Evolutionary conservation across 2,329 filamentous ascomycete genomes (phyloP), one percentile per base, ranked within the genome.

Genomic region (Hypoxylon sp.): DNA sequence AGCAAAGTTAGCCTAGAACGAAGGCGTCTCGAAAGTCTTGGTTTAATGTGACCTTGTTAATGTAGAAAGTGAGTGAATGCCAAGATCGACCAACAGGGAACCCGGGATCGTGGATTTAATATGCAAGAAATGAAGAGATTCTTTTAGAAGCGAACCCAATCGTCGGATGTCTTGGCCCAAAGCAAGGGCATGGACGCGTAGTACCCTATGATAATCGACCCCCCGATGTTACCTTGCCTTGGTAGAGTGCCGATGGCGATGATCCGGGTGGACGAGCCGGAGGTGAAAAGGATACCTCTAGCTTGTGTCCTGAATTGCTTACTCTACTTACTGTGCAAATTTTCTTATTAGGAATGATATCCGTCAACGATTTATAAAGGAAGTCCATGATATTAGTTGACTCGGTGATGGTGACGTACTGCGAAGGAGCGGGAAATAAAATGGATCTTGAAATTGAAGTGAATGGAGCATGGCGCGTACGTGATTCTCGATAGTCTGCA

Each of bases 201-300:
- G 32, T 59, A 42, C 46, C 24, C 35, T 50, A 52, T 37, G 21
- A 52, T 50, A 64, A 50, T 53, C 50, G 24, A 35, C 51, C 46
- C 61, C 61, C 61, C 57, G 65, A 70, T 68, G 39, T 19, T 62
- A 70, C 65, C 32, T 62, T 56, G 29, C 6, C 54, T 62, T 32
- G 54, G 56, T 54, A 27, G 32, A 65, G 37, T 65, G 50, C 64
- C 65, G 67, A 53, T 35, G 57, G 39, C 32, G 65, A 32, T 70
- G 58, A 69, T 58, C 67, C 63, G 63, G 67, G 55, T 64, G 52
- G 52, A 53, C 56, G 58, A 57, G 35, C 59, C 67, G 63, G 59
- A 61, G 32, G 19, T 56, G 47, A 31, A 52, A 56, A 13, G 58
- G 35, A 35, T 63, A n/a, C 39, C 51, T 54, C 21, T 42, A 37